Evolutionary conservation across 1,284 basidiomycete species (phyloP), one percentile per base, ranked within the genome.

Genomic region (Fistulina hepatica): DNA sequence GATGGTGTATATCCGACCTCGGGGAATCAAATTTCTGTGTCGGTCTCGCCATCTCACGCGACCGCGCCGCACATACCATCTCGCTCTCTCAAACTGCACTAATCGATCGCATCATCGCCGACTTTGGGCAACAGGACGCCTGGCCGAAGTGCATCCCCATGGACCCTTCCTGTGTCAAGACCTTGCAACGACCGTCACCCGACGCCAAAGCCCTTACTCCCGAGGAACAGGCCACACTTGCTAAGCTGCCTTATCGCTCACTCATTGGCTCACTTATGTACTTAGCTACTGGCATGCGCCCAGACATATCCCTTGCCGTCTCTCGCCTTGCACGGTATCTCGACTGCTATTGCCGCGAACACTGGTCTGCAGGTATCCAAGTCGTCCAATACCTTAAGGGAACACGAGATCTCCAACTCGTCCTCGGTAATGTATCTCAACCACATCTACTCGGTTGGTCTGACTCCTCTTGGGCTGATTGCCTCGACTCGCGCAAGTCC

Each of bases 301-400:
- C 64, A 0, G 61, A 71, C 46, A 63, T 71, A 20, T 34, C 60
- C 0, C 63, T 53, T 40, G 54, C 65, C 1, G 57, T 69, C 5
- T 47, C 51, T 19, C 41, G 53, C 11, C 51, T 71, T 0, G 48
- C 51, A 2, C 56, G 56, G 40, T 68, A 55, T 48, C 48, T 56
- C 0, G 46, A 57, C 22, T 55, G 46, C 34, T 58, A 52, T 36
- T 32, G 44, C 0, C 38, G 35, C 5, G 41, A 34, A 0, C 67
- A 71, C 44, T 67, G 59, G 58, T 50, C 51, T 2, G 59, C 60
- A 0, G 58, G 58, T 1, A 57, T 62, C 11, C 53, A 54, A 4
- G 52, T 68, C 5, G 48, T 69, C 1, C 52, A 53, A 0, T 72
- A 72, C 44, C 54, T 72, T 2, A 55, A 59, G 12, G 59, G 60